Base-by-base conservation (phyloP, 2,329 filamentous ascomycete genomes). In the Fusarium pseudoanthophilum region DNA sequence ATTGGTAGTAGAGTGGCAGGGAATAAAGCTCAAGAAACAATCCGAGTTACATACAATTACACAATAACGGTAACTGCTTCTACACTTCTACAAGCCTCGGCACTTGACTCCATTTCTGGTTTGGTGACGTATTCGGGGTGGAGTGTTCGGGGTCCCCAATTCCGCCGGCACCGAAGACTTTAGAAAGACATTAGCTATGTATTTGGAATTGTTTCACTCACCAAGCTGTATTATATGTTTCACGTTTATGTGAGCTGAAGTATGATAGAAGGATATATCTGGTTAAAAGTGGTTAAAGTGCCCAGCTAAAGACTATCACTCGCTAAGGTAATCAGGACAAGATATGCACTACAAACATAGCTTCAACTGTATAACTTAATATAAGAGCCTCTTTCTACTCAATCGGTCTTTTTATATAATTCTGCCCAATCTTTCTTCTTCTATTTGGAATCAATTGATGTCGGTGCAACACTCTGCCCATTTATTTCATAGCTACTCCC, bases 41-140 rank as follows among this genome's bases (percentile, higher is more conserved):
- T 43, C 36, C 26, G 34, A 63, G 46, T 56, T 45, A 39, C 37
- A 18, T 37, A 37, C 36, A 39, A 39, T 39, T 39, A 67, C 36
- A 62, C 28, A 55, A 26, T 14, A 62, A 62, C 51, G 18, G 30
- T 37, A 34, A 67, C 43, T 48, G 39, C 55, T 67, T 61, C 53
- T 60, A 45, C 60, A 56, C 51, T 67, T 58, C 51, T 42, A 71
- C 71, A 67, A 75, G 64, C 75, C 73, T 76, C 75, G 75, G 75
- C 57, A 76, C 59, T 67, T 55, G 68, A 46, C 52, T 45, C 74
- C 69, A 51, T 67, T 77, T 70, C 42, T 63, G 75, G 72, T 37
- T 56, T 64, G 63, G 71, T 74, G 71, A 75, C 74, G 71, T 75
- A 62, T 72, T 58, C 28, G 42, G 53, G 59, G 70, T 72, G 73